Base-by-base conservation (phyloP, 257 asterid genomes). In the Hygrophila difformis region DNA sequence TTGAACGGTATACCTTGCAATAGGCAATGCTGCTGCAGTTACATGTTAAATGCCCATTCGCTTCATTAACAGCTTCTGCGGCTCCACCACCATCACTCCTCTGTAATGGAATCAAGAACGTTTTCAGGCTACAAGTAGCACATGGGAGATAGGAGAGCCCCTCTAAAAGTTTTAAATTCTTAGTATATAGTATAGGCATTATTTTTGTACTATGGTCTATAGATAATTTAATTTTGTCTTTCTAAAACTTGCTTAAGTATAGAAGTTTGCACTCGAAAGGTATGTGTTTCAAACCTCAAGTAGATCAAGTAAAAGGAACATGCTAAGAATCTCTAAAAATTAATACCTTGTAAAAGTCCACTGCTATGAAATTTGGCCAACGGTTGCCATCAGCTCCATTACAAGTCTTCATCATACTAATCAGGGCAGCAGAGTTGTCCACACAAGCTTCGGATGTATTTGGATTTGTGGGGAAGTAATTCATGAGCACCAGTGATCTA, bases 311-410 rank as follows among this genome's bases (percentile, higher is more conserved):
- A 14, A 12, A n/a, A 9, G 35, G 47, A 16, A 15, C 39, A 11
- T 0, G 7, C 12, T 1, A 23, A n/a, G 33, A 28, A 26, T 44
- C 33, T 52, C 38, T 24, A 55, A 21, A 3, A 13, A 1, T 17
- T 12, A 10, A 4, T 68, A 82, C 96, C 79, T 54, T 66, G 65
- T 87, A 87, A 65, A 69, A 87, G 61, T 87, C 94, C 34, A 87
- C 94, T 1, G 97, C 81, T 26, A 87, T 77, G 71, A 82, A 87
- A 69, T 87, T 87, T 1, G 97, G 94, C 97, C 97, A 87, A 19
- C 97, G 67, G n/a, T 63, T 67, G 28, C 79, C 91, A 1, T 67
- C 67, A 46, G 87, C 87, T 37, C 42, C 47, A 47, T 67, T 64
- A 56, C 94, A 87, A 61, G 87, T 79, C 44, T 47, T 62, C 67